Evolutionary conservation across 371 early-diverging fungal genomes (phyloP).

Genomic region (Rhizopus sp.): DNA sequence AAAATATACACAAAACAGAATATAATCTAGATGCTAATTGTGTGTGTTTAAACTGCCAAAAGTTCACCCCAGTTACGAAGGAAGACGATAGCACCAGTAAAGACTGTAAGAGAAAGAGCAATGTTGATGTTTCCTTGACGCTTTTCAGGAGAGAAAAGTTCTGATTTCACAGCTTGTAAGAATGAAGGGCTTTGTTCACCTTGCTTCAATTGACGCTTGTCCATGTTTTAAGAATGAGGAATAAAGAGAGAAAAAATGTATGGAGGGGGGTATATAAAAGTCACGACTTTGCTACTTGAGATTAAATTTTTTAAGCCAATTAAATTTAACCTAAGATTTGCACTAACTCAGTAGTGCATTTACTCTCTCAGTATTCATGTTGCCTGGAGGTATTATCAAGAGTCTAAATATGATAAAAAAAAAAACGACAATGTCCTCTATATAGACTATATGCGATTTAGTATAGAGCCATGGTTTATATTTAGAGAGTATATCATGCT

Average conservation of each 20-base stretch:
- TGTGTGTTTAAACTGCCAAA: constrained; percentile 55
- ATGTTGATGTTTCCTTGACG: constrained; percentile 62
- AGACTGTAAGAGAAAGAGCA: constrained; percentile 61
- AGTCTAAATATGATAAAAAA: no score
- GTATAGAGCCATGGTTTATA: no score
- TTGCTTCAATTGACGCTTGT: constrained; percentile 40
- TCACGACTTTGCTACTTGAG: not conserved
- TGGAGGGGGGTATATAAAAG: constrained; percentile 7
- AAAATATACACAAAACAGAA: constrained; percentile 1
- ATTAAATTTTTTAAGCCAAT: not conserved
- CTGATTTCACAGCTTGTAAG: constrained; percentile 44
- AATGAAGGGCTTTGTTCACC: constrained; percentile 30
- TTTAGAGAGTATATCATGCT: not conserved
- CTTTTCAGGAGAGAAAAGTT: constrained; percentile 53
- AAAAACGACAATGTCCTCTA: no score
- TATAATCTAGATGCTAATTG: no score
- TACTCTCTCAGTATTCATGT: no score
- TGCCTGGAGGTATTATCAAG: no score
- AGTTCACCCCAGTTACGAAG: constrained; percentile 62
- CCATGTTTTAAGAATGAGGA: constrained; percentile 15
- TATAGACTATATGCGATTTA: no score
- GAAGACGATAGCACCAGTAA: constrained; percentile 64
- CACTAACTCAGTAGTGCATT: no score
- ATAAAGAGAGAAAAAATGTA: constrained; percentile 8
- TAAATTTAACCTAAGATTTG: not conserved